These are phyloP conservation scores for Delonix regia DNA, from an alignment of 306 rosid species.

Conservation along the genomic window DNA sequence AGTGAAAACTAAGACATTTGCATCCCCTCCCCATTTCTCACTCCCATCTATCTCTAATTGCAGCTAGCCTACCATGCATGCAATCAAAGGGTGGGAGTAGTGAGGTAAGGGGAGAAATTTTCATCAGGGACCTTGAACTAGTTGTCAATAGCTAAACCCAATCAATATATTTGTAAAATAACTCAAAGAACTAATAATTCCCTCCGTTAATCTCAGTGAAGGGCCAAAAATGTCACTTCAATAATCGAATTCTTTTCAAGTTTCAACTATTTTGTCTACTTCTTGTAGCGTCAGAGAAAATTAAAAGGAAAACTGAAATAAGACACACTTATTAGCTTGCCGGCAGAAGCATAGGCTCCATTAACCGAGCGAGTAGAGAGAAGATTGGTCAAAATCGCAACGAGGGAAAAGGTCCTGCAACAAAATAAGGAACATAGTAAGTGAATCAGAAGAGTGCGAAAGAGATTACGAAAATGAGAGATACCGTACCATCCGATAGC, in stretches of 20 bases:
- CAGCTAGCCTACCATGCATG: background rate
- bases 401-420: conserved; percentile 65
- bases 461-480: background rate
- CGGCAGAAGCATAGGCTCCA: conserved; percentile 70
- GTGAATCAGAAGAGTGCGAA: background rate
- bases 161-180: background rate
- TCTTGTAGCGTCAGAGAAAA: background rate
- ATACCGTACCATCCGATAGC: conserved; percentile 62
- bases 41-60: background rate
- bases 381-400: conserved; percentile 47
- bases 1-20: background rate
- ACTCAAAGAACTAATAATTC: background rate
- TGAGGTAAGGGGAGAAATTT: background rate
- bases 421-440: background rate
- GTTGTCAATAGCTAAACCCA: background rate
- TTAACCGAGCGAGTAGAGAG: conserved; percentile 44
- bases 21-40: background rate
- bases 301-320: background rate
- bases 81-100: background rate
- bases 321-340: conserved; percentile 63
- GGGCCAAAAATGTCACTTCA: background rate
- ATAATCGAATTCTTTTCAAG: background rate
- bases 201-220: background rate
- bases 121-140: background rate
- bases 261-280: background rate